Conservation (phyloP, 2,329 filamentous ascomycete genomes). For the Monosporascus sp. region DNA sequence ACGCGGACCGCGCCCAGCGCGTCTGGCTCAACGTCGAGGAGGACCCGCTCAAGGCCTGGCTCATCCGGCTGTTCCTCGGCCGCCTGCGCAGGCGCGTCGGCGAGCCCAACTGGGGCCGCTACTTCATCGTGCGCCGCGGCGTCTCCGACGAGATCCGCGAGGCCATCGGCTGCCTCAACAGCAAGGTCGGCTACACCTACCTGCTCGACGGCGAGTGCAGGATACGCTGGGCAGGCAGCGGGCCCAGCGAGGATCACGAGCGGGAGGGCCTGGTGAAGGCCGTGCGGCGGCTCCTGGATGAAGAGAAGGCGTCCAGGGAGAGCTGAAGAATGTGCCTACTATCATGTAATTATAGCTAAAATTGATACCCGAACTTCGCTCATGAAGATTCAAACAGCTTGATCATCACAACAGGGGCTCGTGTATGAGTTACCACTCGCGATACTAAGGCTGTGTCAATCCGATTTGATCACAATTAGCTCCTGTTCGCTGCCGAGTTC, state of each 20-base stretch:
- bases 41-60: constrained; percentile 61
- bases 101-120: constrained; percentile 51
- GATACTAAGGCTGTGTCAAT: no score
- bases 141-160: constrained; percentile 58
- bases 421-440: no score
- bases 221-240: constrained; percentile 92
- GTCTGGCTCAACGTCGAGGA: constrained; percentile 89
- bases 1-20: constrained; percentile 58
- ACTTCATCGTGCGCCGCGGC: constrained; percentile 56
- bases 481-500: background rate
- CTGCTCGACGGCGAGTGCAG: constrained; percentile 80
- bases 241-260: constrained; percentile 60
- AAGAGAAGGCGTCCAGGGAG: constrained; percentile 37
- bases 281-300: constrained; percentile 56
- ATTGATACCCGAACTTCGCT: constrained; percentile 15
- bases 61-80: constrained; percentile 53
- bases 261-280: constrained; percentile 61
- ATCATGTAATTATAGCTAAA: constrained; percentile 6
- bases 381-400: background rate
- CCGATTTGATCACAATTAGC: background rate
- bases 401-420: background rate
- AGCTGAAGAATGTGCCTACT: constrained; percentile 5
- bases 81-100: constrained; percentile 45
- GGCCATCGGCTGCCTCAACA: constrained; percentile 70
- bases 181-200: constrained; percentile 91